Conservation (phyloP, 1,139 yeast genomes). For the Kurtzmaniella quercitrusa region DNA sequence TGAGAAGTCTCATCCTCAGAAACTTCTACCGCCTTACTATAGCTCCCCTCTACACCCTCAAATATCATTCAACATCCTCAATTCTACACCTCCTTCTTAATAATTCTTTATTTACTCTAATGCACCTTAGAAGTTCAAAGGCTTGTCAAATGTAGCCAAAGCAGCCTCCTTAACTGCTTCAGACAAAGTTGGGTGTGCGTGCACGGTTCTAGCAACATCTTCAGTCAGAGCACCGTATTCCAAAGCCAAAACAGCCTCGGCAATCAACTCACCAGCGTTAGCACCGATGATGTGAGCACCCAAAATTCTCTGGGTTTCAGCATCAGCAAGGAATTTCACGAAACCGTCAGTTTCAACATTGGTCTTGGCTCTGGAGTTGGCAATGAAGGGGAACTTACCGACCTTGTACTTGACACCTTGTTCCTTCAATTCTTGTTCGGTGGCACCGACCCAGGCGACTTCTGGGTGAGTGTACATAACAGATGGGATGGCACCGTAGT, state of each 20-base stretch:
- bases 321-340: slow-evolving; percentile 92
- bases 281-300: slow-evolving; percentile 98
- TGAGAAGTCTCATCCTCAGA: no score
- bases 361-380: slow-evolving; percentile 99
- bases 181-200: slow-evolving; percentile 96
- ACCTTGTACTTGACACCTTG: slow-evolving; percentile 88
- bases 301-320: slow-evolving; percentile 92
- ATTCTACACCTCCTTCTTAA: not conserved
- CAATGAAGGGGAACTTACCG: slow-evolving; percentile 98
- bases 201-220: slow-evolving; percentile 95
- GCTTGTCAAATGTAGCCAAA: slow-evolving; percentile 84
- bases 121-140: slow-evolving; percentile 64
- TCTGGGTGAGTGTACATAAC: slow-evolving; percentile 99
- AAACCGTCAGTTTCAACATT: slow-evolving; percentile 96
- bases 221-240: slow-evolving; percentile 99
- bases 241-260: slow-evolving; percentile 94
- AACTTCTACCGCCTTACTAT: no score
- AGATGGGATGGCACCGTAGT: slow-evolving; percentile 95
- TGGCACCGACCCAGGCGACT: slow-evolving; percentile 98
- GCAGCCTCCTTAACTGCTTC: slow-evolving; percentile 99
- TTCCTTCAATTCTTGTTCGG: slow-evolving; percentile 91
- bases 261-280: slow-evolving; percentile 99
- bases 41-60: no score
- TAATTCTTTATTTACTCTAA: not conserved
- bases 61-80: no score